These are phyloP conservation scores for Osmanthus fragrans DNA, from an alignment of 257 asterid genomes.

Conservation along the genomic window DNA sequence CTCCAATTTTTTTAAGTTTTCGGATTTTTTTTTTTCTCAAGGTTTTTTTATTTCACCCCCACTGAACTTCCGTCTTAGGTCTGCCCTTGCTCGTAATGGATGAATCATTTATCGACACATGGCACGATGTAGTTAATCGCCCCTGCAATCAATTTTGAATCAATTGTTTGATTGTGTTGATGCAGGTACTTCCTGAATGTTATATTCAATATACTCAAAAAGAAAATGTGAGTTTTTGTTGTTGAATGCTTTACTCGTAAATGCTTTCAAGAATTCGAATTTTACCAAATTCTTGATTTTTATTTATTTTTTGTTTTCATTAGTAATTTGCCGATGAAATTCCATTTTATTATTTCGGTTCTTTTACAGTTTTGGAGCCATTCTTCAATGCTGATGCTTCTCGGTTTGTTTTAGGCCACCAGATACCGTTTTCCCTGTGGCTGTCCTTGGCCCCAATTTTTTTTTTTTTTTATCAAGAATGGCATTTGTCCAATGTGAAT, in stretches of 20 bases:
- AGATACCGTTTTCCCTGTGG: slow-evolving; percentile 55
- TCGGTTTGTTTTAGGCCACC: slow-evolving; percentile 58
- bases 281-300: not conserved
- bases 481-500: not conserved
- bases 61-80: too few relatives aligned
- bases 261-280: too few relatives aligned
- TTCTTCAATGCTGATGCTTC: slow-evolving; percentile 66
- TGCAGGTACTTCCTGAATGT: slow-evolving; percentile 65
- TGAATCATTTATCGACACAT: not conserved
- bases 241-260: not conserved
- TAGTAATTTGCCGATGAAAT: not conserved
- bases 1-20: too few relatives aligned
- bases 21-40: too few relatives aligned
- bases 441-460: slow-evolving; percentile 46
- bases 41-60: too few relatives aligned
- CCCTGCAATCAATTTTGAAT: not conserved
- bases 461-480: too few relatives aligned
- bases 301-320: not conserved
- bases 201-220: slow-evolving; percentile 63
- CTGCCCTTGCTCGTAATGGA: not conserved
- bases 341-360: too few relatives aligned
- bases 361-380: slow-evolving; percentile 55
- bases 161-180: slow-evolving; percentile 1
- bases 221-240: slow-evolving; percentile 52
- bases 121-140: not conserved